phyloP scores from a whole-genome alignment of 352 stramenopile genomes.

The Phytophthora rubi region DNA sequence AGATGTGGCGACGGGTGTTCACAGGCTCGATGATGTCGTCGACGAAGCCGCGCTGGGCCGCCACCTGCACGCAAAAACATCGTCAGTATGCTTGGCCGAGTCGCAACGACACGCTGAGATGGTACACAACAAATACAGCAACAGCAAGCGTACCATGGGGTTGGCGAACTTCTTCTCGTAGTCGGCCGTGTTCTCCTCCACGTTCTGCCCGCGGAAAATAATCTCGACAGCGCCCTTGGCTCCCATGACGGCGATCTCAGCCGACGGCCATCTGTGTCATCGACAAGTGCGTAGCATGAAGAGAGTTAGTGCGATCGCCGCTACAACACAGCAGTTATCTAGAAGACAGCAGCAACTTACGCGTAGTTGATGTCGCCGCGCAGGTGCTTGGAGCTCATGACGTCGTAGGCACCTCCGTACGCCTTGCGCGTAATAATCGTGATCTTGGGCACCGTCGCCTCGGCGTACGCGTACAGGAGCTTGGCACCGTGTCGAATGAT shows the following conservation, averaged over 20 bases:
- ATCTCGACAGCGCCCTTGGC: conserved; percentile 98
- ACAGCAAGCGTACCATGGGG: conserved; percentile 77
- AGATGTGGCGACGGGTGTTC: conserved; percentile 93
- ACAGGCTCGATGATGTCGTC: conserved; percentile 98
- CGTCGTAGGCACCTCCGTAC: conserved; percentile 98
- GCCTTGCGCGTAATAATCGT: conserved; percentile 99
- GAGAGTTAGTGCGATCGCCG: conserved; percentile 20
- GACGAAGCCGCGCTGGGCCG: conserved; percentile 96
- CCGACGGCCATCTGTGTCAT: conserved; percentile 63
- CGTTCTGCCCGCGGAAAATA: conserved; percentile 96
- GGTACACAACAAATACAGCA: conserved; percentile 13
- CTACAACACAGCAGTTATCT: too few species aligned
- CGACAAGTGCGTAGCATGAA: conserved; percentile 13
- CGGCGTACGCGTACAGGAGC: conserved; percentile 98
- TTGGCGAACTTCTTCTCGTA: conserved; percentile 97
- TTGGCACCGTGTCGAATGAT: conserved; percentile 99
- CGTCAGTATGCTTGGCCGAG: conserved; percentile 17
- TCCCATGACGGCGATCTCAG: conserved; percentile 92
- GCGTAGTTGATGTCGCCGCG: conserved; percentile 98
- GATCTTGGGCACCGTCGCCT: conserved; percentile 98
- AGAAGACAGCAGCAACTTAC: conserved; percentile 34
- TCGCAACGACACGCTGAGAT: conserved; percentile 12
- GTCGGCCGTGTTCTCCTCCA: conserved; percentile 95
- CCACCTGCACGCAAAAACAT: conserved; percentile 56
- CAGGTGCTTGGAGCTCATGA: conserved; percentile 99